phyloP scores from a whole-genome alignment of 2,329 filamentous ascomycete species.

The Pezicula carpinea region DNA sequence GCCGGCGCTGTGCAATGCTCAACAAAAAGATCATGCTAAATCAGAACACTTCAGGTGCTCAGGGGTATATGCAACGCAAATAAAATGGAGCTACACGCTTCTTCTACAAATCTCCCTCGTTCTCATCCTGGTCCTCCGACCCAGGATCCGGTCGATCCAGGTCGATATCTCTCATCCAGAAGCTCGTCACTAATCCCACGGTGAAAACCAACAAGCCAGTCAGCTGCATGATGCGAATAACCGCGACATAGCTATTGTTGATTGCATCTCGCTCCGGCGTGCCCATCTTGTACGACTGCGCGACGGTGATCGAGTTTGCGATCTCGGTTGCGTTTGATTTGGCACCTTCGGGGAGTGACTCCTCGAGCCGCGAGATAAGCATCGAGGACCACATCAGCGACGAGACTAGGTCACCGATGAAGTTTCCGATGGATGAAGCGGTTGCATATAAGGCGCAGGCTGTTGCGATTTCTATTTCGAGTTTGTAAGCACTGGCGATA shows the following conservation, averaged over 20 bases:
- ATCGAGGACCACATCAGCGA: not conserved
- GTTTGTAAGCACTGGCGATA: not conserved
- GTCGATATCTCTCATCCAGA: constrained; percentile 2
- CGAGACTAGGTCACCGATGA: constrained; percentile 2
- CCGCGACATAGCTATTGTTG: not conserved
- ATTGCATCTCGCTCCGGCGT: not conserved
- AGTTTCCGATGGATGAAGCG: constrained; percentile 1
- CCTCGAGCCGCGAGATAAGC: not conserved
- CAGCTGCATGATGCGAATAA: not conserved
- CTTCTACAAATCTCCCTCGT: too few species aligned
- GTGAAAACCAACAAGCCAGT: not conserved
- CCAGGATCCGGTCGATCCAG: constrained; percentile 1
- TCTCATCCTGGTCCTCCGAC: too few species aligned
- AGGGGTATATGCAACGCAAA: too few species aligned
- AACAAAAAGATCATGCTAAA: too few species aligned
- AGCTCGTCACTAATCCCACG: not conserved
- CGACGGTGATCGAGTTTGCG: constrained; percentile 3
- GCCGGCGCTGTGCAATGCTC: too few species aligned
- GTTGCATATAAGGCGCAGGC: constrained; percentile 2
- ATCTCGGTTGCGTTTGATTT: constrained; percentile 1
- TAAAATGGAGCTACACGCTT: too few species aligned
- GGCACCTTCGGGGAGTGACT: not conserved
- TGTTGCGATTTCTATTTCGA: not conserved
- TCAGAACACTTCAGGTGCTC: too few species aligned
- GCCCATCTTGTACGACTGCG: constrained; percentile 2